A percentile compares a stretch with the other conserved stretches of the same genome.
These are phyloP conservation scores for Celoporthe dispersa DNA, from an alignment of 2,329 filamentous ascomycete genomes.

Conservation along the genomic window DNA sequence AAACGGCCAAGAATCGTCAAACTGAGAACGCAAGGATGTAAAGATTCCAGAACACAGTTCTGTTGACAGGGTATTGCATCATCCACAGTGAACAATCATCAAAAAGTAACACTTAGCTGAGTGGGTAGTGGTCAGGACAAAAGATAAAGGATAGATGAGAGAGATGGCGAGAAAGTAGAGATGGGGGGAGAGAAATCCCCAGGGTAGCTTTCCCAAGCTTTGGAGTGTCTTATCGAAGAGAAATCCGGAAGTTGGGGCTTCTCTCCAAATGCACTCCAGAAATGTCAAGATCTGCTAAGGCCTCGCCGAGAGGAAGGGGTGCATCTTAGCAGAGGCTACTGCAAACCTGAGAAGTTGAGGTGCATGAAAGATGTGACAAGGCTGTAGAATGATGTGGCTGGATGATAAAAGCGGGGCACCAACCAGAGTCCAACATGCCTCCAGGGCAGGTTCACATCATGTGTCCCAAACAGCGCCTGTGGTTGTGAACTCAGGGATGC, in stretches of 20 bases:
- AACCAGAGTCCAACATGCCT: neutral
- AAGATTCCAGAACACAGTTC: neutral
- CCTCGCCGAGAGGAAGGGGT: neutral
- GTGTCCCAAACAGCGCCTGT: neutral
- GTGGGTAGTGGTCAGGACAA: neutral
- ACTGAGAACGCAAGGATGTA: neutral
- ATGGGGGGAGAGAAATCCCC: too few species aligned
- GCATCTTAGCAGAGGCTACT: constrained; percentile 23
- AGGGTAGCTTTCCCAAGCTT: neutral
- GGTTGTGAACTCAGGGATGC: neutral
- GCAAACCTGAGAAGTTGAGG: constrained; percentile 14
- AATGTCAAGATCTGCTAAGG: constrained; percentile 25
- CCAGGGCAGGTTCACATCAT: constrained; percentile 2
- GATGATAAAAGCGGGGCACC: constrained; percentile 20
- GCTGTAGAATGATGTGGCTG: constrained; percentile 26
- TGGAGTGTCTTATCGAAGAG: neutral
- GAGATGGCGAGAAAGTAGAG: neutral
- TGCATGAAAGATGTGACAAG: constrained; percentile 19
- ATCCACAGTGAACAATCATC: neutral
- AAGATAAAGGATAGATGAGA: neutral
- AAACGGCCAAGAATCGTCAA: neutral
- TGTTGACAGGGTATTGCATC: neutral
- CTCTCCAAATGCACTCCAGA: constrained; percentile 20
- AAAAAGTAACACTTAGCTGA: neutral
- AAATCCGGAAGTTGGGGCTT: neutral